Conservation (phyloP, 2,329 filamentous ascomycete genomes). For the Penicillium thymicola region DNA sequence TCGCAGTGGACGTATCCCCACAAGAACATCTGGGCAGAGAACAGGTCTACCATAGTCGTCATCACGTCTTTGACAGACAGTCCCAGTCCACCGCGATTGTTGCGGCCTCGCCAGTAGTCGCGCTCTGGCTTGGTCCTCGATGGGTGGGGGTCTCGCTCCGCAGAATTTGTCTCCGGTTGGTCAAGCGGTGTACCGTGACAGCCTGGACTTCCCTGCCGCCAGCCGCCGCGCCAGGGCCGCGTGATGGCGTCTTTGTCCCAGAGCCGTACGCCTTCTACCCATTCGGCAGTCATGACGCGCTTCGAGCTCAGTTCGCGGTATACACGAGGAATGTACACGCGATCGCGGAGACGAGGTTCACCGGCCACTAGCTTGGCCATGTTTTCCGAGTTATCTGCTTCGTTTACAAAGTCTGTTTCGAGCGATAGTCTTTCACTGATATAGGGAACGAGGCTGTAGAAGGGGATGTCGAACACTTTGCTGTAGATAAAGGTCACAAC, state of each 20-base stretch:
- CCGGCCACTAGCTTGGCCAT: slow-evolving; percentile 74
- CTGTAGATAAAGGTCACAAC: slow-evolving; percentile 80
- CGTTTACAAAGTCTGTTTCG: slow-evolving; percentile 92
- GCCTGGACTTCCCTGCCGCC: slow-evolving; percentile 73
- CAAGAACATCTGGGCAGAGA: slow-evolving; percentile 96
- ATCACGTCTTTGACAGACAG: slow-evolving; percentile 82
- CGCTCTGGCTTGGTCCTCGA: slow-evolving; percentile 76
- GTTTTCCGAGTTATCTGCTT: slow-evolving; percentile 79
- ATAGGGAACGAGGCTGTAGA: slow-evolving; percentile 87
- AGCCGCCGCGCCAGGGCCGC: slow-evolving; percentile 72
- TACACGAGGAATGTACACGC: slow-evolving; percentile 84
- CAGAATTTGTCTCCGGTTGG: slow-evolving; percentile 46
- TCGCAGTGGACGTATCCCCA: slow-evolving; percentile 96
- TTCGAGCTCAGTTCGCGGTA: slow-evolving; percentile 78
- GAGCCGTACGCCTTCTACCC: slow-evolving; percentile 90
- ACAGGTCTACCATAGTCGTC: slow-evolving; percentile 94
- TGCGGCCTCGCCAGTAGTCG: slow-evolving; percentile 69
- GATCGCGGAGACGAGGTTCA: slow-evolving; percentile 71
- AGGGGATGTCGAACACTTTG: slow-evolving; percentile 85
- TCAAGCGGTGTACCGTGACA: slow-evolving; percentile 65
- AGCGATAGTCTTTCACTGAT: slow-evolving; percentile 87
- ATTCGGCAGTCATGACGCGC: slow-evolving; percentile 89
- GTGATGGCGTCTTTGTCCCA: slow-evolving; percentile 88
- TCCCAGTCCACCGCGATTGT: slow-evolving; percentile 75
- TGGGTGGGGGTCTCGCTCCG: slow-evolving; percentile 29